Conservation (phyloP, 495 filamentous ascomycete species). For the Hypoxylon intermedium region DNA sequence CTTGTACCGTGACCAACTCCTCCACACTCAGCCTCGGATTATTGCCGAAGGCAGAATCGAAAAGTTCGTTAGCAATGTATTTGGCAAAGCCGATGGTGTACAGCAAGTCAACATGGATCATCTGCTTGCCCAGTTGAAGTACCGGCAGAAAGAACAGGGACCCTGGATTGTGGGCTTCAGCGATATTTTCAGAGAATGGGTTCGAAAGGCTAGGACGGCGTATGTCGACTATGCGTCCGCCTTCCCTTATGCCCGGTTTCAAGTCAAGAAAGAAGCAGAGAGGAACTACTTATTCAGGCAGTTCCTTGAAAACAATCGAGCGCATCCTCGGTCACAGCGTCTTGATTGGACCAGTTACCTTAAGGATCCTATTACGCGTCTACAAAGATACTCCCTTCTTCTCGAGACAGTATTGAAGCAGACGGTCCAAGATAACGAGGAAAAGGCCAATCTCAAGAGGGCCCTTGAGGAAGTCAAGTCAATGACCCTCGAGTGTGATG, state of each 20-base stretch:
- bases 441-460: constrained; percentile 82
- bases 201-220: constrained; percentile 84
- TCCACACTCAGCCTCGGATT: constrained; percentile 76
- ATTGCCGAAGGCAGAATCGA: constrained; percentile 74
- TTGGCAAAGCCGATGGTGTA: constrained; percentile 87
- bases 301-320: constrained; percentile 80
- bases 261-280: constrained; percentile 83
- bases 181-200: constrained; percentile 98
- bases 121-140: constrained; percentile 94
- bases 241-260: constrained; percentile 82
- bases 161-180: constrained; percentile 94
- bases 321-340: constrained; percentile 81
- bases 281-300: constrained; percentile 85
- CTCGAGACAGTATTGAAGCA: constrained; percentile 83
- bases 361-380: constrained; percentile 88
- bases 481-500: constrained; percentile 91
- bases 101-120: constrained; percentile 93
- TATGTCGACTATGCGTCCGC: constrained; percentile 93
- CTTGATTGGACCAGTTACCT: constrained; percentile 94
- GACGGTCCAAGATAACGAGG: constrained; percentile 82
- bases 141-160: constrained; percentile 95
- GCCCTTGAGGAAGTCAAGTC: constrained; percentile 95
- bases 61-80: constrained; percentile 83
- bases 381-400: constrained; percentile 89
- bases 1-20: constrained; percentile 85